Conservation (phyloP, 495 filamentous ascomycete genomes). For the Daldinia bambusicola region DNA sequence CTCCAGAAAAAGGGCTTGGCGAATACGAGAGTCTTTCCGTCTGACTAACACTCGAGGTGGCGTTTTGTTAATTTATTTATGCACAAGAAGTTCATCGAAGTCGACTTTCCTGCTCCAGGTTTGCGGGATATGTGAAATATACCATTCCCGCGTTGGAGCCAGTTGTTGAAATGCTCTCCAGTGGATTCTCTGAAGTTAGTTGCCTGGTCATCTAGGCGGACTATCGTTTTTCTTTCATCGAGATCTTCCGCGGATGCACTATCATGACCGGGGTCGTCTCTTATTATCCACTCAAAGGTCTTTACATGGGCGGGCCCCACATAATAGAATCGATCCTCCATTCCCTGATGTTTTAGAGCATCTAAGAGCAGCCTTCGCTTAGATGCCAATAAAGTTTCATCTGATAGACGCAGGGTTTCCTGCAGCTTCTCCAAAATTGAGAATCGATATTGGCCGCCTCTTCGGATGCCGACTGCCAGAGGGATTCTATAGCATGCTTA, state of each 20-base stretch:
- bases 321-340: constrained; percentile 23
- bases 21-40: neutral
- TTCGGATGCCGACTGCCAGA: neutral
- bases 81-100: neutral
- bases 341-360: constrained; percentile 10
- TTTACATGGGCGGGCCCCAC: constrained; percentile 17
- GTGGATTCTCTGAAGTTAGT: neutral
- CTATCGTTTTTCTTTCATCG: neutral
- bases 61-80: neutral
- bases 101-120: neutral
- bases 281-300: constrained; percentile 18
- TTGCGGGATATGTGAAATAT: constrained; percentile 3
- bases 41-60: neutral
- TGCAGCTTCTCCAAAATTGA: neutral
- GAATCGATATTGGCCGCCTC: neutral
- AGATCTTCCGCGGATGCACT: neutral
- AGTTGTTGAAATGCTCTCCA: neutral
- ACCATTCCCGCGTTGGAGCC: neutral
- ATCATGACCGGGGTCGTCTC: constrained; percentile 1
- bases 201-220: neutral
- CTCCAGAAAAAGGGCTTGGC: constrained; percentile 60
- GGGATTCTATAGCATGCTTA: neutral
- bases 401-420: constrained; percentile 25
- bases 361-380: constrained; percentile 25
- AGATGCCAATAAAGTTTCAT: constrained; percentile 5